Conservation (phyloP, 164 flowering plant genomes). For the Euptelea pleiosperma region DNA sequence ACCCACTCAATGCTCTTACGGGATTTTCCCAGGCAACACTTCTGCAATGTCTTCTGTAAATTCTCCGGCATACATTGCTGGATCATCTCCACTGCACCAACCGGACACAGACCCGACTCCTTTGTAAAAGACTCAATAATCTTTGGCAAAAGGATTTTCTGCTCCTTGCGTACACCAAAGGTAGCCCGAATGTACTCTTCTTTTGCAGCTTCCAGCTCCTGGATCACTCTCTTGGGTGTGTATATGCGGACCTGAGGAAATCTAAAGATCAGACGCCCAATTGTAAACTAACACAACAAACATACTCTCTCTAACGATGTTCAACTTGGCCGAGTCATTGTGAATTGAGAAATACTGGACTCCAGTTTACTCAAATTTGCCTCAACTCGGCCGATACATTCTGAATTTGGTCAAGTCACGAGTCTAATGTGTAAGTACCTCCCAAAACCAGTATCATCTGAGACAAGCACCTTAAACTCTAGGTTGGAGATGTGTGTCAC, state of each 20-base stretch:
- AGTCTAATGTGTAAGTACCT: too few relatives aligned
- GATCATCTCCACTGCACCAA: conserved; percentile 56
- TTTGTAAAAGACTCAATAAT: conserved; percentile 71
- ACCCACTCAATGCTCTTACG: conserved; percentile 81
- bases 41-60: conserved; percentile 43
- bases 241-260: conserved; percentile 68
- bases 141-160: conserved; percentile 72
- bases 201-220: conserved; percentile 80
- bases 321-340: too few relatives aligned
- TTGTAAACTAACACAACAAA: too few relatives aligned
- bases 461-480: too few relatives aligned
- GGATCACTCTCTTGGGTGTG: conserved; percentile 69
- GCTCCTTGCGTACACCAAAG: conserved; percentile 59
- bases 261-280: too few relatives aligned
- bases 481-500: too few relatives aligned
- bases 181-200: conserved; percentile 84
- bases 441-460: too few relatives aligned
- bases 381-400: too few relatives aligned
- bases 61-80: conserved; percentile 60
- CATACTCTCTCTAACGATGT: too few relatives aligned
- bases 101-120: conserved; percentile 55
- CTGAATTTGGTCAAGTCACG: too few relatives aligned
- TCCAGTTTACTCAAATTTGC: too few relatives aligned
- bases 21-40: conserved; percentile 39
- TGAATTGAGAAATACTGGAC: too few relatives aligned